These are phyloP conservation scores for Coemansia sp. DNA, from an alignment of 192 early-diverging fungal species.

Conservation along the genomic window DNA sequence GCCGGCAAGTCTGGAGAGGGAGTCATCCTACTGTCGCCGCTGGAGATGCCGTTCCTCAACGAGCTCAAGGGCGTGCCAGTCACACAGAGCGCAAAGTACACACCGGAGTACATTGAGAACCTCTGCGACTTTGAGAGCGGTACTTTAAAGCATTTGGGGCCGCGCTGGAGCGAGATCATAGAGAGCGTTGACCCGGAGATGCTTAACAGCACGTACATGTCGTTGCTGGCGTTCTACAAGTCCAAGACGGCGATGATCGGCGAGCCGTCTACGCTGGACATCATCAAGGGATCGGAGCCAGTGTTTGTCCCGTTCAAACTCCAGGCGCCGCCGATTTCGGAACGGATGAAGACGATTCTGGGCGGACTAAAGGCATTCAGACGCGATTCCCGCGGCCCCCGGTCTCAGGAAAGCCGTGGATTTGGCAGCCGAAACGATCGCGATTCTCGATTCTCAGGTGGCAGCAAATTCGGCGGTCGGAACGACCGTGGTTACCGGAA, in stretches of 20 bases:
- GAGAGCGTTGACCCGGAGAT: slow-evolving; percentile 14
- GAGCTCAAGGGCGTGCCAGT: slow-evolving; percentile 59
- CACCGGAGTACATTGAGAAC: slow-evolving; percentile 15
- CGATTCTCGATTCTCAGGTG: slow-evolving; percentile 6
- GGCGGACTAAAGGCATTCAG: not conserved
- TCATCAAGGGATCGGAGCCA: slow-evolving; percentile 10
- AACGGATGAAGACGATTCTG: slow-evolving; percentile 3
- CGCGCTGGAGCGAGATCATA: slow-evolving; percentile 22
- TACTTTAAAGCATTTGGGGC: slow-evolving; percentile 22
- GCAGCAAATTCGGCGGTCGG: not conserved
- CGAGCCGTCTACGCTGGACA: slow-evolving; percentile 10
- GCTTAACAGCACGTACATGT: slow-evolving; percentile 46
- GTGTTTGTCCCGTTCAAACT: slow-evolving; percentile 27
- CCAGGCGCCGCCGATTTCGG: slow-evolving; percentile 12
- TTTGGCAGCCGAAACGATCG: not conserved
- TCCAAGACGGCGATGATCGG: slow-evolving; percentile 12
- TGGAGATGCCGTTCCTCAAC: slow-evolving; percentile 73
- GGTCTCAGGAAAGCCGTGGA: not conserved
- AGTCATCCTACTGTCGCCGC: slow-evolving; percentile 70
- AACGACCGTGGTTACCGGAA: not conserved
- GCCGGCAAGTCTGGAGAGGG: slow-evolving; percentile 90
- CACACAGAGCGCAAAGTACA: slow-evolving; percentile 43
- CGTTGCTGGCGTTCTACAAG: slow-evolving; percentile 40
- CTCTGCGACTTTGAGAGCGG: slow-evolving; percentile 16
- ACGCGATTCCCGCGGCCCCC: not conserved